Conservation (phyloP, 345 rosid genomes). For the Pelargonium nanum region DNA sequence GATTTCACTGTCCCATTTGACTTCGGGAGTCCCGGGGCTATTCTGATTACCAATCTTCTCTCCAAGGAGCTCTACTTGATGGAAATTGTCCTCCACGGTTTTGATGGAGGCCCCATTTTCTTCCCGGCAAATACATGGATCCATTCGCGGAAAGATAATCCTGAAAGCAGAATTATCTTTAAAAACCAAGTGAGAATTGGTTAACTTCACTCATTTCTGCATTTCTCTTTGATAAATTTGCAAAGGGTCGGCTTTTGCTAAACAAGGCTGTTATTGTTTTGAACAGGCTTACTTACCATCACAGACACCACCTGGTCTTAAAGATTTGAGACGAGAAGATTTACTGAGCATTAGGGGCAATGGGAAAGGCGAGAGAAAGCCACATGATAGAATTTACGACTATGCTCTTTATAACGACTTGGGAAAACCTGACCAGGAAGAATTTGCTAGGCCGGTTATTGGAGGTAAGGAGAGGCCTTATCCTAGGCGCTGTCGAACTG, state of each 20-base stretch:
- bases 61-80: slow-evolving; percentile 60
- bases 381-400: slow-evolving; percentile 71
- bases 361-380: slow-evolving; percentile 64
- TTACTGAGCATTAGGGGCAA: slow-evolving; percentile 52
- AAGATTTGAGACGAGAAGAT: slow-evolving; percentile 64
- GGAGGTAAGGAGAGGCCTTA: slow-evolving; percentile 61
- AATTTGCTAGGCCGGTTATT: slow-evolving; percentile 58
- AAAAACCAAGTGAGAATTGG: slow-evolving; percentile 49
- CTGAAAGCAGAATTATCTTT: slow-evolving; percentile 71
- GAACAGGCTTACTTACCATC: slow-evolving; percentile 60
- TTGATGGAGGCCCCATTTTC: slow-evolving; percentile 45
- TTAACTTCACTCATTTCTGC: neutral
- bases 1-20: slow-evolving; percentile 50
- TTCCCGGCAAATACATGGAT: slow-evolving; percentile 84
- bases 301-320: slow-evolving; percentile 62
- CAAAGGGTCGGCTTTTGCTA: neutral
- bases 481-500: slow-evolving; percentile 91
- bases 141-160: slow-evolving; percentile 55
- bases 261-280: neutral
- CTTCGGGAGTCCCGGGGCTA: slow-evolving; percentile 75
- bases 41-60: slow-evolving; percentile 63
- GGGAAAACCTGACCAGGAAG: slow-evolving; percentile 78
- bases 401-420: slow-evolving; percentile 72
- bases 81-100: slow-evolving; percentile 59
- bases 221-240: neutral